These are phyloP conservation scores for Eucalyptus grandis DNA, from an alignment of 345 rosid species.

Conservation along the genomic window DNA sequence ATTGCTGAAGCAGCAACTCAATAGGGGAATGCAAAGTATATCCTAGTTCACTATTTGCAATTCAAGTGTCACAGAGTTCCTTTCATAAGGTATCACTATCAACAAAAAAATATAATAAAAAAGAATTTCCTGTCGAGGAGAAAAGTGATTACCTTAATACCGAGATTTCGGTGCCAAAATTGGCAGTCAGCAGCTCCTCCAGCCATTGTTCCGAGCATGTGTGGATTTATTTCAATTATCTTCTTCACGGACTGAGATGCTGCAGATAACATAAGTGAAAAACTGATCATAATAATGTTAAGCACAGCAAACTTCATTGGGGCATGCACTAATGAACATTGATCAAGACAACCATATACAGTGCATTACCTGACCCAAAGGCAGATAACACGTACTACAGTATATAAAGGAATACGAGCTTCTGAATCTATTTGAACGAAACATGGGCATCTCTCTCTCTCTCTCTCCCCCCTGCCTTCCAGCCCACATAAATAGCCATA, in stretches of 20 bases:
- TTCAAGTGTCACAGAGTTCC: not conserved
- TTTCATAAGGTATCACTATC: not conserved
- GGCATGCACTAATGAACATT: not conserved
- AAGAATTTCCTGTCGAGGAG: not conserved
- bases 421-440: not conserved
- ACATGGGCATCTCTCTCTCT: not conserved
- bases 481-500: not conserved
- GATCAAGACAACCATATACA: not conserved
- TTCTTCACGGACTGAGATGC: slow-evolving; percentile 92
- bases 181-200: slow-evolving; percentile 99
- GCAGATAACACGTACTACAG: not conserved
- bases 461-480: too few relatives aligned
- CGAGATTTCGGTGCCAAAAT: slow-evolving; percentile 94
- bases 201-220: slow-evolving; percentile 96
- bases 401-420: not conserved
- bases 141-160: slow-evolving; percentile 52
- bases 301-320: not conserved
- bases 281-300: not conserved
- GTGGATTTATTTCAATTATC: slow-evolving; percentile 90
- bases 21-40: not conserved
- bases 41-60: not conserved
- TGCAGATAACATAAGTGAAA: slow-evolving; percentile 2
- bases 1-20: not conserved
- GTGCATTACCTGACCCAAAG: not conserved
- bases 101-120: not conserved